Base-by-base conservation (phyloP, 2,329 filamentous ascomycete genomes). In the Mariannaea elegans region DNA sequence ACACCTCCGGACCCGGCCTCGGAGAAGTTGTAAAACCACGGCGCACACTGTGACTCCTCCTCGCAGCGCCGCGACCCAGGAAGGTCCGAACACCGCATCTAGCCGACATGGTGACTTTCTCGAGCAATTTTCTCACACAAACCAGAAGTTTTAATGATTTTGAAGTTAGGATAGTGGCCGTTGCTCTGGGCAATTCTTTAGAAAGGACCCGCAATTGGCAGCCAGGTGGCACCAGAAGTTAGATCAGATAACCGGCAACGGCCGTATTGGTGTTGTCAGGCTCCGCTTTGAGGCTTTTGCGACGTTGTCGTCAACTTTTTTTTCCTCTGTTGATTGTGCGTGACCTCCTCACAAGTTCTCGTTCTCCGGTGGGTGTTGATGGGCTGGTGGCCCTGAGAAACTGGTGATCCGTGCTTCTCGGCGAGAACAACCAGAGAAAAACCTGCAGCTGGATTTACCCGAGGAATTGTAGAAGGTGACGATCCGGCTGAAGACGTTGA, bases 31-130 rank as follows among this genome's bases (percentile, higher is more conserved):
- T 55, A 16, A 71, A 62, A 13, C 61, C 38, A 21, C 61, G 65
- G 23, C 59, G 59, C n/a, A 39, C 44, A 44, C 41, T 52, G 12
- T 8, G 6, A 13, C 27, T 38, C 13, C 18, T 23, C 49, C 57
- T 62, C 27, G 56, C 62, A 36, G 59, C 41, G 27, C 63, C 41
- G 32, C 65, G 67, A 41, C 62, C 49, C 48, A 68, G 13, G 8
- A 71, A 44, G 46, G 62, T 57, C 44, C 65, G 65, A 19, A 61
- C 34, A 39, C 56, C 60, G 16, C 57, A 58, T 50, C 61, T 62
- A 14, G 60, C 50, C 29, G 55, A 61, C 61, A 72, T 64, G 58
- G 62, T 66, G 51, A 29, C 16, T 36, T 45, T 44, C 14, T 23
- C 14, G 8, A 13, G 32, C 13, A 48, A 32, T 53, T 45, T 45